Conservation (phyloP, 169 alveolate genomes). For the Cryptosporidium bovis region DNA sequence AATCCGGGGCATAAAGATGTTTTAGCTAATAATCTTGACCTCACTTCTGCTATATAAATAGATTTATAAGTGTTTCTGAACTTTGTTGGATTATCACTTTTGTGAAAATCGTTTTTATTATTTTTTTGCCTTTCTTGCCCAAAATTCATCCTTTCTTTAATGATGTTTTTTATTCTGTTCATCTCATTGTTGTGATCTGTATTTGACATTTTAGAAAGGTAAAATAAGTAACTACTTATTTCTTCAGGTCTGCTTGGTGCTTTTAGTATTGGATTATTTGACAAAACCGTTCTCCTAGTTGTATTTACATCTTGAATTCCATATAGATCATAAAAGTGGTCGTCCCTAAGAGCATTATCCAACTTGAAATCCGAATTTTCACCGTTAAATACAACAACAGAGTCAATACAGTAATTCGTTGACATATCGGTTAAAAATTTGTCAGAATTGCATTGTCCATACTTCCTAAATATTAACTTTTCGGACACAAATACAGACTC, state of each 20-base stretch:
- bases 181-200: constrained; percentile 20
- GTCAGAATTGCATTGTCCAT: constrained; percentile 7
- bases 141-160: neutral
- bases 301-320: constrained; percentile 47
- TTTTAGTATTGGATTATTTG: constrained; percentile 38
- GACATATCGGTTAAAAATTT: neutral
- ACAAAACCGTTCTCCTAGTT: constrained; percentile 28
- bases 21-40: constrained; percentile 69
- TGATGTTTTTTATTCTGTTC: constrained; percentile 2
- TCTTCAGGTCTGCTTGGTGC: constrained; percentile 70
- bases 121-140: neutral
- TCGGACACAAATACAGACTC: constrained; percentile 3
- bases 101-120: neutral
- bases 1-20: constrained; percentile 70
- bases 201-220: constrained; percentile 27
- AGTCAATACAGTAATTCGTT: constrained; percentile 4
- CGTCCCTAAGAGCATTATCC: constrained; percentile 43
- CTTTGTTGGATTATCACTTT: constrained; percentile 2
- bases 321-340: constrained; percentile 40
- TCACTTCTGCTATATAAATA: constrained; percentile 43
- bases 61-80: constrained; percentile 29
- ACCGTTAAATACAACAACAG: constrained; percentile 60
- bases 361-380: constrained; percentile 38
- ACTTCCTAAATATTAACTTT: constrained; percentile 4
- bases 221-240: constrained; percentile 43